These are phyloP conservation scores for Pezicula carpinea DNA, from an alignment of 2,329 filamentous ascomycete species.

Conservation along the genomic window DNA sequence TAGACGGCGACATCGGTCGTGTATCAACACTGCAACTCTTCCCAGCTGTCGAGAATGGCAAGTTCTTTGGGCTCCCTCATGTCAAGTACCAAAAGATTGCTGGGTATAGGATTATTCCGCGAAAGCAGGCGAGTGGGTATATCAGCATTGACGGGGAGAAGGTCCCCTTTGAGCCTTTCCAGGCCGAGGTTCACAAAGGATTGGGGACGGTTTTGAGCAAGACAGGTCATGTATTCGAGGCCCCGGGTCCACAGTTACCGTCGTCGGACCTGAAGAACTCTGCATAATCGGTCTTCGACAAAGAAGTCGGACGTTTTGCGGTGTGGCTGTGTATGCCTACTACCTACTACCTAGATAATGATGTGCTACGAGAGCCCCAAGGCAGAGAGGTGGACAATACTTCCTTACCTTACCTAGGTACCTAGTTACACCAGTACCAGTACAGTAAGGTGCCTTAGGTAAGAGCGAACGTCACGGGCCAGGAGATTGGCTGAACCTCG, in stretches of 20 bases:
- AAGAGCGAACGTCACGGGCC: no score
- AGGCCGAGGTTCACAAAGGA: constrained; percentile 78
- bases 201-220: constrained; percentile 77
- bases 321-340: no score
- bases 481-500: no score
- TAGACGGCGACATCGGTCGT: constrained; percentile 68
- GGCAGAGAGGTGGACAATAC: no score
- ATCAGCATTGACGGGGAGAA: constrained; percentile 90
- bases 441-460: no score
- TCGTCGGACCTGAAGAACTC: neutral
- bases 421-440: no score
- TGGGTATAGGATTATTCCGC: constrained; percentile 76
- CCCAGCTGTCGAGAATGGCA: constrained; percentile 62
- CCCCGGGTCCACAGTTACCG: neutral
- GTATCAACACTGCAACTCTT: constrained; percentile 63
- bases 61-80: constrained; percentile 71
- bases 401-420: no score
- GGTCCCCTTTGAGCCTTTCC: constrained; percentile 79
- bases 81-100: constrained; percentile 76
- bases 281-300: neutral
- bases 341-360: no score
- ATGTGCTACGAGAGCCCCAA: no score
- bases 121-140: constrained; percentile 64
- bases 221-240: constrained; percentile 23
- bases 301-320: no score